Evolutionary conservation across 1,139 yeast species (phyloP), one percentile per base, ranked within the genome.

Genomic region (Geotrichum bryndzae): DNA sequence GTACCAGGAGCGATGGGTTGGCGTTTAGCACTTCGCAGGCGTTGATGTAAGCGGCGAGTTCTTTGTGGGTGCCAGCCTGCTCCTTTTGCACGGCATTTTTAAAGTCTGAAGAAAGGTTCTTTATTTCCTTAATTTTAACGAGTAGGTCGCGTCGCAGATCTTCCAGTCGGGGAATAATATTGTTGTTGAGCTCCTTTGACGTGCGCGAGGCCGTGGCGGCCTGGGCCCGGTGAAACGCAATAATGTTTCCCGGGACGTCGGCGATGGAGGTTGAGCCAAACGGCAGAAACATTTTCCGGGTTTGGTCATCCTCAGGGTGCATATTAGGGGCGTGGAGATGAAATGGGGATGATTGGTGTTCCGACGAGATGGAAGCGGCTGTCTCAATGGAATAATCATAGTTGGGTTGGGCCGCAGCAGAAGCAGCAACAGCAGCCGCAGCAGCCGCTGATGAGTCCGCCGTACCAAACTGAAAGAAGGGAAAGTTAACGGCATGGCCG

Each of bases 101-200:
- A 75, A 92, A 92, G 73, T 92, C 97, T 55, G 89, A 84, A 67
- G 87, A 87, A 64, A 91, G 77, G 61, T 87, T 82, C 72, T 86
- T 88, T 68, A 91, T 91, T 73, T 91, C 97, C 74, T 88, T 90
- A 66, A 91, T 89, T 72, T 91, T 91, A 57, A 89, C 85, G 64
- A 87, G 75, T 64, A 92, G 78, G 73, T 90, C 97, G 65, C 89
- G 82, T 68, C 94, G 82, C 69, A 92, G 80, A 69, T 88, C 96
- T 71, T 90, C 96, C 54, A 92, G 79, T 66, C 94, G 82, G 54
- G 97, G 97, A 56, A 92, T 84, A 18, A 90, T 84, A 41, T 84
- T 81, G 54, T 79, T 77, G 62, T 81, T 83, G 64, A 91, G 78
- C 68, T 90, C 96, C 71, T 86, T 87, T 31, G 89, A 82, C 70